These are phyloP conservation scores for Ilyonectria sp. DNA, from an alignment of 2,329 filamentous ascomycete species.

Conservation along the genomic window DNA sequence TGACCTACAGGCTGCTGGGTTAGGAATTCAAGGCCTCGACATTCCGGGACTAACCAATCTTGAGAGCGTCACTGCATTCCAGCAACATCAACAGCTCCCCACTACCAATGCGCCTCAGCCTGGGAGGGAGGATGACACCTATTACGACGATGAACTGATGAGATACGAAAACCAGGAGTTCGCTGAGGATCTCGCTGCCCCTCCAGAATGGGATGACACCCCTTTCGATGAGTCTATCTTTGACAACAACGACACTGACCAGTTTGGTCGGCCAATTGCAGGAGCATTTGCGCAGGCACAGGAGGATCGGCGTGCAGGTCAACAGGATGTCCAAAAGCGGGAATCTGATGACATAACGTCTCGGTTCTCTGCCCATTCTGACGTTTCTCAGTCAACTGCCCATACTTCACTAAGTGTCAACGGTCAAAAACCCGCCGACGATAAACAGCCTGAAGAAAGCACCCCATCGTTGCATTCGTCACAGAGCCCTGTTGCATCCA, in stretches of 20 bases:
- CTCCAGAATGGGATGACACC: slow-evolving; percentile 63
- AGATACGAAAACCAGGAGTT: slow-evolving; percentile 62
- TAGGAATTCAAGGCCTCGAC: slow-evolving; percentile 61
- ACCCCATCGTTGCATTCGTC: slow-evolving; percentile 24
- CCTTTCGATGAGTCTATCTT: slow-evolving; percentile 83
- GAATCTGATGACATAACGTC: slow-evolving; percentile 66
- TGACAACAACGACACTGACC: slow-evolving; percentile 76
- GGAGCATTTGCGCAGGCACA: slow-evolving; percentile 71
- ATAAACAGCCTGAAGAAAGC: slow-evolving; percentile 25
- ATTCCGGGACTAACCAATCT: slow-evolving; percentile 33
- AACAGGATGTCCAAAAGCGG: slow-evolving; percentile 54
- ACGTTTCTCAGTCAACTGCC: slow-evolving; percentile 63
- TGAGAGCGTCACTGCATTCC: slow-evolving; percentile 42
- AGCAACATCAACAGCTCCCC: slow-evolving; percentile 40
- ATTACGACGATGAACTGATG: slow-evolving; percentile 77
- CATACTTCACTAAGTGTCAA: slow-evolving; percentile 65
- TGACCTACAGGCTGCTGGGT: slow-evolving; percentile 50
- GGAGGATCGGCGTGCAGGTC: slow-evolving; percentile 58
- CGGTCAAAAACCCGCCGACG: slow-evolving; percentile 32
- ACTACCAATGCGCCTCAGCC: slow-evolving; percentile 28
- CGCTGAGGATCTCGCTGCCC: slow-evolving; percentile 60
- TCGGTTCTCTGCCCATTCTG: slow-evolving; percentile 61
- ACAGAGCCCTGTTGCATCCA: slow-evolving; percentile 27
- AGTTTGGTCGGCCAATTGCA: slow-evolving; percentile 73
- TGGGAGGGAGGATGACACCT: slow-evolving; percentile 73